Evolutionary conservation across 2,329 filamentous ascomycete genomes (phyloP).

Genomic region (Aspergillus sp.): DNA sequence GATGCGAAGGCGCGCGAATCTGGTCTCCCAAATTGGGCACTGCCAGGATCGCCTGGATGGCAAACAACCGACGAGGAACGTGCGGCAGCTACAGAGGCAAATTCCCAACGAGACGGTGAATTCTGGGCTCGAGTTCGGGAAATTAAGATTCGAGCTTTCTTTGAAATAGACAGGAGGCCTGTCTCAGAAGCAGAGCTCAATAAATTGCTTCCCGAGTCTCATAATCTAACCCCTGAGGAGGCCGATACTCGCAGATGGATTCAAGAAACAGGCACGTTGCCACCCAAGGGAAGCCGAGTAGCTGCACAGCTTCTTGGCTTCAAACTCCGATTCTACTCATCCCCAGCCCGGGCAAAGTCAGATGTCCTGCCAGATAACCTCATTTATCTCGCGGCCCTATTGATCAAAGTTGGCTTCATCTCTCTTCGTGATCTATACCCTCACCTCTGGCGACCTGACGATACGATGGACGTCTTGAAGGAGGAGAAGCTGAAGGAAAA

Average conservation of each 20-base stretch:
- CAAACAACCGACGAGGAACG: conserved; percentile 68
- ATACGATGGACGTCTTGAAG: conserved; percentile 74
- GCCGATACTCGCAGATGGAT: conserved; percentile 72
- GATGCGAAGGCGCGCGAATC: conserved; percentile 41
- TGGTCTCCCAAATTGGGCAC: conserved; percentile 81
- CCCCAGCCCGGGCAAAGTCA: conserved; percentile 68
- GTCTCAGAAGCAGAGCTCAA: conserved; percentile 60
- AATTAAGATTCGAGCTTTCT: conserved; percentile 79
- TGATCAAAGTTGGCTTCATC: conserved; percentile 97
- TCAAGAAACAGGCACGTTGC: conserved; percentile 73
- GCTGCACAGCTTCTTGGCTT: conserved; percentile 95
- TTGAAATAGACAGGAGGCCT: conserved; percentile 76
- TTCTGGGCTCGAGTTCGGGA: conserved; percentile 84
- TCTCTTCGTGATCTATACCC: conserved; percentile 88
- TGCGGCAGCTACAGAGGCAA: conserved; percentile 54
- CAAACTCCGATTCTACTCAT: conserved; percentile 94
- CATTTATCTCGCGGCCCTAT: conserved; percentile 83
- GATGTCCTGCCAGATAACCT: conserved; percentile 88
- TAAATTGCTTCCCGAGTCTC: conserved; percentile 44
- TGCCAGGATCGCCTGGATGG: conserved; percentile 68
- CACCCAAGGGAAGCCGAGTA: conserved; percentile 81
- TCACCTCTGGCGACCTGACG: conserved; percentile 83
- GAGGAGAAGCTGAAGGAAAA: conserved; percentile 72
- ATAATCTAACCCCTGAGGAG: conserved; percentile 46
- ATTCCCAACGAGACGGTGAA: conserved; percentile 64